Evolutionary conservation across 2,329 filamentous ascomycete genomes (phyloP), one percentile per base, ranked within the genome.

Genomic region (Sclerotinia nivalis): DNA sequence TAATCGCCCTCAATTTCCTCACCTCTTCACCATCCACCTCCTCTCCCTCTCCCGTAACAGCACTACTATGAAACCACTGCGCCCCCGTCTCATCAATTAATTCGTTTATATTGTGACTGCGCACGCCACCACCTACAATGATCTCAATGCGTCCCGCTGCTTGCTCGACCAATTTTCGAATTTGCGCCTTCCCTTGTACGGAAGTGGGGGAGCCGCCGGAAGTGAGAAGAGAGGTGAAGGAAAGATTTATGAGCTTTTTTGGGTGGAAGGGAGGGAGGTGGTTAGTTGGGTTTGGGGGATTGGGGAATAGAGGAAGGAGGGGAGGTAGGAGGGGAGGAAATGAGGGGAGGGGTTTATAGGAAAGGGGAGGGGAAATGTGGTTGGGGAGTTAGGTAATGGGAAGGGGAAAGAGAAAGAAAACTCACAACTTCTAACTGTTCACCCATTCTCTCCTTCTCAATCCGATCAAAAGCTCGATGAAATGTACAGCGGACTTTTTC

Each of bases 81-180:
- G 79, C 79, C 8, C 67, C 58, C 20, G 31, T 65, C 20, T 28
- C 20, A 37, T 70, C 73, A 65, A 70, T 77, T 50, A 86, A 71
- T 12, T 68, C 66, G 34, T 71, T 72, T 45, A 84, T 69, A 76
- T 86, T 86, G 7, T 58, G 73, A 31, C 81, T 78, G 61, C 85
- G 79, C 7, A 88, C 80, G 0, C 84, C 83, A 12, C 85, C 85
- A 0, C 85, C 85, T 22, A 83, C 76, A 70, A 87, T 84, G 34
- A 88, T 77, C 0, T 78, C 75, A 45, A 85, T 78, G 43, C 74
- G 78, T 15, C 65, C 78, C 40, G 69, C 72, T 37, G 77, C 55
- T 67, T 70, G 2, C 82, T 43, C 79, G 72, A 52, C 78, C 66
- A 59, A 81, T 81, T 34, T 74, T 77, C 15, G 73, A 52, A 71